These are phyloP conservation scores for Combretum micranthum DNA, from an alignment of 345 rosid genomes.

Conservation along the genomic window DNA sequence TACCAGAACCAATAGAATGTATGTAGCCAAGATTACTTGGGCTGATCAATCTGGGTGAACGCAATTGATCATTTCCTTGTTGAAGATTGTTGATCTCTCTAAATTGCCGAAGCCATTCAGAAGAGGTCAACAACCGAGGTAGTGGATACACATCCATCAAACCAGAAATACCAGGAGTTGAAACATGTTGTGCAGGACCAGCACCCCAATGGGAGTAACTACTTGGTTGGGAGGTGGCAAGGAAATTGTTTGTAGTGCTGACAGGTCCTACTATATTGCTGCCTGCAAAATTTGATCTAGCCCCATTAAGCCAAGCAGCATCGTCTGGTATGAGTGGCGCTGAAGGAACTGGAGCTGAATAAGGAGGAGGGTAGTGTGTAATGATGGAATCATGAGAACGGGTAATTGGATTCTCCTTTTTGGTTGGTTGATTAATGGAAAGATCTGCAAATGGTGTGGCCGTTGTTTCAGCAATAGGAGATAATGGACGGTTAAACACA, in stretches of 20 bases:
- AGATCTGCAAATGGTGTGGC: conserved; percentile 49
- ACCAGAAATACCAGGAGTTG: conserved; percentile 23
- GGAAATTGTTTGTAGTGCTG: conserved; percentile 24
- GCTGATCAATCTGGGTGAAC: conserved; percentile 22
- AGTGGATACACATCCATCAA: conserved; percentile 39
- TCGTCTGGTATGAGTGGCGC: conserved; percentile 87
- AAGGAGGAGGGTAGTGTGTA: conserved; percentile 25
- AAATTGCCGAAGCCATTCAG: conserved; percentile 94
- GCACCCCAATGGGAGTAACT: conserved; percentile 31
- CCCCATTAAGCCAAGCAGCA: conserved; percentile 48
- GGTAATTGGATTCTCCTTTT: conserved; percentile 14
- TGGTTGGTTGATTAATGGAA: conserved; percentile 22
- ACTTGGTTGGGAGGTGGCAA: conserved; percentile 19
- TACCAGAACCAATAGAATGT: conserved; percentile 25
- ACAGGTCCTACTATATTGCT: conserved; percentile 13
- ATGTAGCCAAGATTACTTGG: conserved; percentile 29
- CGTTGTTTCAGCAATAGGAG: conserved; percentile 48
- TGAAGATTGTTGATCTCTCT: conserved; percentile 62
- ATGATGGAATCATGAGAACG: conserved; percentile 20
- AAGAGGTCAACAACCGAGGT: conserved; percentile 51
- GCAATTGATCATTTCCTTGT: conserved; percentile 14
- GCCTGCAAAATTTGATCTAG: conserved; percentile 16
- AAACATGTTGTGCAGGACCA: conserved; percentile 18
- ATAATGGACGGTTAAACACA: conserved; percentile 27
- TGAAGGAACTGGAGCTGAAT: conserved; percentile 67